phyloP scores from a whole-genome alignment of 1,284 basidiomycete species.

The Phaffia rhodozyma region DNA sequence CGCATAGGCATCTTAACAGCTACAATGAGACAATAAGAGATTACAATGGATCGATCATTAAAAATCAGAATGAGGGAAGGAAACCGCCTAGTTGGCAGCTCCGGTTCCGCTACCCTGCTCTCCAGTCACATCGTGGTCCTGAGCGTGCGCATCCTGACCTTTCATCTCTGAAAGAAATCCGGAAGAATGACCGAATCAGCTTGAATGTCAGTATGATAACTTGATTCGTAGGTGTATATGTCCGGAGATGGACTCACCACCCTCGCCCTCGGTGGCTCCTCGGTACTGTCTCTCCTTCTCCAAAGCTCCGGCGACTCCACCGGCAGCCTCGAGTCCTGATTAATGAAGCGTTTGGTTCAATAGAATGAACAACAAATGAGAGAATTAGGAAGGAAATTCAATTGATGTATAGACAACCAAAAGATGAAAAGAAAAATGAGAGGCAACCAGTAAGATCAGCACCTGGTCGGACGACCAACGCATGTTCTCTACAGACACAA shows the following conservation, averaged over 20 bases:
- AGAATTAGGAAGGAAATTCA: neutral
- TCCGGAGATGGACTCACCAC: neutral
- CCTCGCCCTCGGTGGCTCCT: neutral
- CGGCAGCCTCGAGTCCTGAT: neutral
- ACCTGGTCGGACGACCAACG: neutral
- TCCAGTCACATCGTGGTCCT: neutral
- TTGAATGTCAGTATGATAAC: neutral
- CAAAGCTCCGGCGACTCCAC: conserved; percentile 12
- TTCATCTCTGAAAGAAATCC: neutral
- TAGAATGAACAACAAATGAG: neutral
- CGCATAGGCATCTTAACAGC: too few species aligned
- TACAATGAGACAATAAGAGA: too few species aligned
- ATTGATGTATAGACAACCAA: neutral
- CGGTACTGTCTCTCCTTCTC: conserved; percentile 6
- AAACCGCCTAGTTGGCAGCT: neutral
- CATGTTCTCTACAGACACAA: too few species aligned
- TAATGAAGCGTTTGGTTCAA: too few species aligned
- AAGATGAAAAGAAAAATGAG: neutral
- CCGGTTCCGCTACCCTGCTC: conserved; percentile 6
- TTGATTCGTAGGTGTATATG: too few species aligned
- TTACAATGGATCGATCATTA: too few species aligned
- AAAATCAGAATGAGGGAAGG: too few species aligned
- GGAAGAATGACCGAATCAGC: neutral
- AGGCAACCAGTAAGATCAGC: too few species aligned
- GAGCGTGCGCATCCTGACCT: conserved; percentile 5